A percentile compares a stretch with the other conserved stretches of the same genome.
Evolutionary conservation across 495 filamentous ascomycete species (phyloP).

Genomic region (Zalerion maritima): DNA sequence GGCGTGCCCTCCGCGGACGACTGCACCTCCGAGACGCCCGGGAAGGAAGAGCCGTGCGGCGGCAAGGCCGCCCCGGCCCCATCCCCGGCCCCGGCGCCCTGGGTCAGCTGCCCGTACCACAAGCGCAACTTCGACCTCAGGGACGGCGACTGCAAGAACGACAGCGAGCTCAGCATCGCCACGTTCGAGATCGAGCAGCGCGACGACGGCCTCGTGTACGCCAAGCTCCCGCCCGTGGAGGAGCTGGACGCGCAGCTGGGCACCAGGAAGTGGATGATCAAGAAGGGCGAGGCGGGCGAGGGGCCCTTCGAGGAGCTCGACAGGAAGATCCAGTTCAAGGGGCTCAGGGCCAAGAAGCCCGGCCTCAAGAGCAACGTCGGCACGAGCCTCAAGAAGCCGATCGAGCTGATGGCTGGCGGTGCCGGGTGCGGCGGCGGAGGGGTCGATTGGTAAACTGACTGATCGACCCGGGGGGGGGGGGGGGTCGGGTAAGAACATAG

Average conservation of each 20-base stretch:
- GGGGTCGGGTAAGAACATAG: not conserved
- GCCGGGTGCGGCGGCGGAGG: slow-evolving; percentile 35
- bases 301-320: slow-evolving; percentile 58
- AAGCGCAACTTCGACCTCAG: slow-evolving; percentile 81
- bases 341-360: slow-evolving; percentile 20
- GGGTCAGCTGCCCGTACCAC: slow-evolving; percentile 83
- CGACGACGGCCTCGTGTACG: slow-evolving; percentile 67
- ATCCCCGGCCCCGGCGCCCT: slow-evolving; percentile 41
- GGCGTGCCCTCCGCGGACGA: slow-evolving; percentile 24
- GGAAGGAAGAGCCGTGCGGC: slow-evolving; percentile 21
- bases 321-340: slow-evolving; percentile 36
- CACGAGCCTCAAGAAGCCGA: slow-evolving; percentile 24
- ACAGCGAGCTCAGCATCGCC: slow-evolving; percentile 64
- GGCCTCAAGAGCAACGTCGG: slow-evolving; percentile 31
- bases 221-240: slow-evolving; percentile 71
- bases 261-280: slow-evolving; percentile 72
- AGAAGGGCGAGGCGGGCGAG: slow-evolving; percentile 46
- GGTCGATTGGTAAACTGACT: slow-evolving; percentile 55
- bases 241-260: slow-evolving; percentile 76
- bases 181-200: slow-evolving; percentile 74
- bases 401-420: slow-evolving; percentile 26
- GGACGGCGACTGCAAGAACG: slow-evolving; percentile 63
- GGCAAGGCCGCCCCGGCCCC: slow-evolving; percentile 38
- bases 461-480: not conserved
- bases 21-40: not conserved